A percentile compares a stretch with the other conserved stretches of the same genome.
Evolutionary conservation across 345 rosid species (phyloP).

Genomic region (Conringia planisiliqua): DNA sequence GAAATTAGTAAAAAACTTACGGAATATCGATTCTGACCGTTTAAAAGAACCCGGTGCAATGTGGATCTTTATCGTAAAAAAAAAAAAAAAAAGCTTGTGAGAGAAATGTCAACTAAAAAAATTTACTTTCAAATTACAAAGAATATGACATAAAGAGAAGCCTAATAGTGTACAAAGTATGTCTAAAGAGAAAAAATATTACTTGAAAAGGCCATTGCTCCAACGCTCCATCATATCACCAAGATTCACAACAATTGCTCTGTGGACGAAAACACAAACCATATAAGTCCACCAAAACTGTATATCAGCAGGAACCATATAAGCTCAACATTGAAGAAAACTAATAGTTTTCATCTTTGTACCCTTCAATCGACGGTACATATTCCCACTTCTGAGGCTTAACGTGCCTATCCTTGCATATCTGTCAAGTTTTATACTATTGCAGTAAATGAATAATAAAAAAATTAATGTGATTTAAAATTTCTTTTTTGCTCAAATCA

Average conservation of each 20-base stretch:
- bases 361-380: slow-evolving; percentile 75
- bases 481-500: background rate
- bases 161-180: background rate
- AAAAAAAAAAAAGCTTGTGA: background rate
- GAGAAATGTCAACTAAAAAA: background rate
- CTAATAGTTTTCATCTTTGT: background rate
- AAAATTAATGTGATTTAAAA: background rate
- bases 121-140: background rate
- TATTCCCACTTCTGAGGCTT: slow-evolving; percentile 72
- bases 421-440: slow-evolving; percentile 32
- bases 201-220: slow-evolving; percentile 86
- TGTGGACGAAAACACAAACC: slow-evolving; percentile 9
- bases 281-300: background rate
- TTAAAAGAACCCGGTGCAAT: slow-evolving; percentile 74
- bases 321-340: background rate
- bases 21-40: slow-evolving; percentile 70
- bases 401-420: slow-evolving; percentile 72
- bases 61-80: slow-evolving; percentile 55
- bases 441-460: background rate
- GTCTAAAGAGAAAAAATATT: background rate
- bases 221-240: slow-evolving; percentile 91
- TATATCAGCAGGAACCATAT: background rate
- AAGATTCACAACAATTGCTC: slow-evolving; percentile 71
- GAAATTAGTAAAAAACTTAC: slow-evolving; percentile 29
- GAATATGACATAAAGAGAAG: background rate